A percentile compares a stretch with the other conserved stretches of the same genome.
Conservation (phyloP, 192 early-diverging fungal genomes). For the Phlyctochytrium bullatum region DNA sequence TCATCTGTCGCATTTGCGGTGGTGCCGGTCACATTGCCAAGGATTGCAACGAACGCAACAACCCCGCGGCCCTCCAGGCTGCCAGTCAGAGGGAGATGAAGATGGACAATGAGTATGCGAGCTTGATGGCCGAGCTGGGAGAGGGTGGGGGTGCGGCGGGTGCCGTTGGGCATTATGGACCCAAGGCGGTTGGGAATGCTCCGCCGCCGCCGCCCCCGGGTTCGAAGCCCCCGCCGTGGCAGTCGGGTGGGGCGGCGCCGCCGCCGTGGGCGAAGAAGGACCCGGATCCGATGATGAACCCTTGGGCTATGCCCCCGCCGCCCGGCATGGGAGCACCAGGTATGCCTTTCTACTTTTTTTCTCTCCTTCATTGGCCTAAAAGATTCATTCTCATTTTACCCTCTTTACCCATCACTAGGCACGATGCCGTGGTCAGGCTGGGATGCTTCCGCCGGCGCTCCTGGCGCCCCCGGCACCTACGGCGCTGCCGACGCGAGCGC, state of each 20-base stretch:
- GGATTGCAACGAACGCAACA: conserved; percentile 86
- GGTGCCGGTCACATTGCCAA: conserved; percentile 87
- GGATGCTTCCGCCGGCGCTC: conserved; percentile 7
- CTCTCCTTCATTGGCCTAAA: no score
- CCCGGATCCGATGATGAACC: neutral
- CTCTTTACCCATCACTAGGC: conserved; percentile 13
- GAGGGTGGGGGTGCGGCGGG: neutral
- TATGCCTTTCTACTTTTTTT: no score
- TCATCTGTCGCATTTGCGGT: conserved; percentile 87
- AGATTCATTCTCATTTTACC: conserved; percentile 13
- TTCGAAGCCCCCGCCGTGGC: conserved; percentile 2
- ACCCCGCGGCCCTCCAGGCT: conserved; percentile 71
- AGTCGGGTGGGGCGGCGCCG: conserved; percentile 7
- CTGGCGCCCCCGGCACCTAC: neutral
- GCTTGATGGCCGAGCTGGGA: conserved; percentile 93
- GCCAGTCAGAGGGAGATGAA: conserved; percentile 79
- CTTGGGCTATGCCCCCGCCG: neutral
- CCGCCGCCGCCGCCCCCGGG: conserved; percentile 15
- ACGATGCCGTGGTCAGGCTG: conserved; percentile 5
- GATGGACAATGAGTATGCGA: conserved; percentile 87
- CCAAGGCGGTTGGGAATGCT: conserved; percentile 5
- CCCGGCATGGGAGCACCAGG: conserved; percentile 1
- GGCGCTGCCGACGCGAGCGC: neutral
- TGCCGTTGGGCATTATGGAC: neutral
- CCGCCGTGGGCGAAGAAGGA: neutral